phyloP scores from a whole-genome alignment of 805 yeast species.

The Babjeviella inositovora region DNA sequence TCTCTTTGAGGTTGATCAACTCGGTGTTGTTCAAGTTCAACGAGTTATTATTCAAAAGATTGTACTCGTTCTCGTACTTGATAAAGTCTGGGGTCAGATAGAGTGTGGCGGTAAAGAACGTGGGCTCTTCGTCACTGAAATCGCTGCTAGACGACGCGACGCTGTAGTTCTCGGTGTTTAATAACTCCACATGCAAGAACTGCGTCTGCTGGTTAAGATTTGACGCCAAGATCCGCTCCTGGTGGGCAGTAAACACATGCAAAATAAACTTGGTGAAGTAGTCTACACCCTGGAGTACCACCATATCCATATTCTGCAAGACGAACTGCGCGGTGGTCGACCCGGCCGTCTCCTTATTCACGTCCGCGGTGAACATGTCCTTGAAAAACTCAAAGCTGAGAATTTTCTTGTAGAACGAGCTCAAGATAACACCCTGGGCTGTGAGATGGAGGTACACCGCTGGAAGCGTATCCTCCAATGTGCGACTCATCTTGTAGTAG shows the following conservation, averaged over 20 bases:
- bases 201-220: no score
- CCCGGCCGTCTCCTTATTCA: no score
- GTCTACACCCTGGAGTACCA: slow-evolving; percentile 21
- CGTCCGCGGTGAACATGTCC: slow-evolving; percentile 3
- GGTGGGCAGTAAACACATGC: slow-evolving; percentile 7
- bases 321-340: no score
- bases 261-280: slow-evolving; percentile 13
- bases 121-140: background rate
- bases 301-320: slow-evolving; percentile 13
- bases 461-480: slow-evolving; percentile 15
- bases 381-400: slow-evolving; percentile 8
- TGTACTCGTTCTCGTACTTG: slow-evolving; percentile 19
- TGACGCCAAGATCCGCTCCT: slow-evolving; percentile 5
- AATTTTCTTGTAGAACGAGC: slow-evolving; percentile 6
- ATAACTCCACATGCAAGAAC: slow-evolving; percentile 12
- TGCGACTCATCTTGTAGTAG: slow-evolving; percentile 15
- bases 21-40: slow-evolving; percentile 1
- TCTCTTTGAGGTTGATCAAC: slow-evolving; percentile 7
- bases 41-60: slow-evolving; percentile 13
- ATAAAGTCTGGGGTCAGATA: slow-evolving; percentile 9
- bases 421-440: slow-evolving; percentile 17
- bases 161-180: slow-evolving; percentile 6
- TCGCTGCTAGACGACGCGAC: slow-evolving; percentile 8
- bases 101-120: slow-evolving; percentile 5
- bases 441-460: slow-evolving; percentile 14